Evolutionary conservation across 2,329 filamentous ascomycete species (phyloP).

Genomic region (Exophiala lecanii-corni): DNA sequence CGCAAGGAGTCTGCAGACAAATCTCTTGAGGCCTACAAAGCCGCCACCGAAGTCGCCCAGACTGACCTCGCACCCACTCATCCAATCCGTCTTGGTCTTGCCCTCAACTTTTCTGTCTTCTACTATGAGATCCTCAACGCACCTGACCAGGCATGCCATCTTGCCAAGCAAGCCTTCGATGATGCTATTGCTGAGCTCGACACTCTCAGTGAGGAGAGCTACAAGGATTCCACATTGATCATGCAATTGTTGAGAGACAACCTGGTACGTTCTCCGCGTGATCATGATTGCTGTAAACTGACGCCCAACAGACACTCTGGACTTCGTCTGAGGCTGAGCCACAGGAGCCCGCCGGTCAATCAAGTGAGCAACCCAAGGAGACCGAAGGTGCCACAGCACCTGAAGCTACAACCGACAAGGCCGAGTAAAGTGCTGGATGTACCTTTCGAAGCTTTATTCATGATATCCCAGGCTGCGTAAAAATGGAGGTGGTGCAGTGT

Average conservation of each 20-base stretch:
- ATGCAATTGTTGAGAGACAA: conserved; percentile 99
- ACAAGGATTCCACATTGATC: conserved; percentile 98
- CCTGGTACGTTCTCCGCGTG: conserved; percentile 57
- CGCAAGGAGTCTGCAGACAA: conserved; percentile 91
- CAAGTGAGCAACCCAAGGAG: conserved; percentile 27
- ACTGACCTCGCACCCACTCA: conserved; percentile 87
- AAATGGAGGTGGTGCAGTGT: conserved; percentile 4
- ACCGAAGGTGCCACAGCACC: conserved; percentile 20
- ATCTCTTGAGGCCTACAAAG: conserved; percentile 96
- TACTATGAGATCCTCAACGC: conserved; percentile 99
- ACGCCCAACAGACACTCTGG: conserved; percentile 76
- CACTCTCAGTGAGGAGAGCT: conserved; percentile 95
- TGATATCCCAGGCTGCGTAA: conserved; percentile 11
- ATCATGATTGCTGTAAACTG: conserved; percentile 23
- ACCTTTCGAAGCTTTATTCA: conserved; percentile 8
- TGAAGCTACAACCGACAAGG: conserved; percentile 23
- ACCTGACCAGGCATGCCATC: conserved; percentile 94
- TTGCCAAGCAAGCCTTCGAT: conserved; percentile 93
- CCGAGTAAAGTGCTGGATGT: conserved; percentile 18
- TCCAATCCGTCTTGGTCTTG: conserved; percentile 87
- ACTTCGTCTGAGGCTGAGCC: conserved; percentile 97
- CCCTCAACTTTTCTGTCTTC: conserved; percentile 96
- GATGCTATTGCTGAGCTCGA: conserved; percentile 98
- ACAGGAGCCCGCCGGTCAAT: conserved; percentile 44
- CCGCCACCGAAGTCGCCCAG: conserved; percentile 82